Evolutionary conservation across 805 yeast species (phyloP), one percentile per base, ranked within the genome.

Genomic region (Monosporozyma yasuniensis): DNA sequence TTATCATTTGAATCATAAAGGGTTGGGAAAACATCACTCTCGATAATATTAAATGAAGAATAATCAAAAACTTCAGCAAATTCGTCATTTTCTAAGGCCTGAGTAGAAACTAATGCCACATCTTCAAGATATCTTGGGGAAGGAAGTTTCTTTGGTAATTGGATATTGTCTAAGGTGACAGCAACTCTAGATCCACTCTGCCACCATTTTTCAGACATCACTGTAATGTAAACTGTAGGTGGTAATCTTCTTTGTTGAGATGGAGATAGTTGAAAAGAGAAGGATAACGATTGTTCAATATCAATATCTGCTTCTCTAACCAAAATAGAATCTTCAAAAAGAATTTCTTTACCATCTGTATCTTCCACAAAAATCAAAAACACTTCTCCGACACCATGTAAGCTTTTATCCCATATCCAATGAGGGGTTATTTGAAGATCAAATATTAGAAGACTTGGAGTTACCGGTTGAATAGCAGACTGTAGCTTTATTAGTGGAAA

Each of bases 131-230:
- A 48, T 1, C 59, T 58, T 6, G 66, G 62, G 9, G 64, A 54
- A 2, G 67, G 65, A 43, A 65, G 63, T 28, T 59, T 63, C 52
- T 58, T 63, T 11, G 67, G 68, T 4, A 62, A 51, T 11, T 50
- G 47, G 9, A 65, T 46, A 25, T 53, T 51, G 23, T 53, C 57
- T 12, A 64, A 47, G 50, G 79, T 65, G 1, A 88, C 71, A 0
- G 96, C 87, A 1, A 76, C 61, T 52, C 76, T 78, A 53, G 75
- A 71, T 49, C 78, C 86, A 50, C 88, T 79, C 53, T 87, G 90
- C 4, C 89, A 67, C 99, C 98, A 93, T 52, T 74, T 79, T 51
- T 90, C 95, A 50, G 95, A 87, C 2, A 84, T 66, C 11, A 90
- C 64, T 0, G 84, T 73, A 4, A 89, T 75, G 64, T 84, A 87